Percentiles rank a stretch among this genome's conserved stretches.
Conservation (phyloP, 2,329 filamentous ascomycete species). For the Xylaria digitata region DNA sequence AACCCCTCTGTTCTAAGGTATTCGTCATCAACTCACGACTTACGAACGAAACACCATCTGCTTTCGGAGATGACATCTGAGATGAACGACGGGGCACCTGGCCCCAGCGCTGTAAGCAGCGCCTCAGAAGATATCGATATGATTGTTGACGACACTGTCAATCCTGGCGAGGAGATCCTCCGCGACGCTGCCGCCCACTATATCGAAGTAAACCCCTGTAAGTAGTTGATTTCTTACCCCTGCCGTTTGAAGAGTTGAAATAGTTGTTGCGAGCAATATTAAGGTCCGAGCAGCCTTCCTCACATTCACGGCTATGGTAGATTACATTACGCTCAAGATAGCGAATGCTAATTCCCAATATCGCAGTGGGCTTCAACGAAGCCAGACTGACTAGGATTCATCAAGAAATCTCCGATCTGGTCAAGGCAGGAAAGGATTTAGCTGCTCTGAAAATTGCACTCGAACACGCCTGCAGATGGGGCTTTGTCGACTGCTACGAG, state of each 20-base stretch:
- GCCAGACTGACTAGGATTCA: background rate
- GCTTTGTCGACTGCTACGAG: background rate
- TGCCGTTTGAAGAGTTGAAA: background rate
- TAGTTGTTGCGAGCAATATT: no score
- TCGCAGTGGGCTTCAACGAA: background rate
- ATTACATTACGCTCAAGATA: background rate
- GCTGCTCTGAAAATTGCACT: slow-evolving; percentile 1
- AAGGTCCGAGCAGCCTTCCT: background rate
- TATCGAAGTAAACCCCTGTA: background rate
- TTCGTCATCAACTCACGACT: background rate
- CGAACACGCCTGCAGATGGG: background rate
- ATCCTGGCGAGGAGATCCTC: background rate
- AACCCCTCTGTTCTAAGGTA: background rate
- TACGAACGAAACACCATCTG: background rate
- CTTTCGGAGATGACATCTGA: background rate
- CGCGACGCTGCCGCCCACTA: background rate
- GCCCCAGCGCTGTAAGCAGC: background rate
- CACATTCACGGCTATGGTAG: background rate
- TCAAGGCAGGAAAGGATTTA: background rate
- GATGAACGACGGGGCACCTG: no score
- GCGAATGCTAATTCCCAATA: background rate
- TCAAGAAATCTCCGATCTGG: background rate
- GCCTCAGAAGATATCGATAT: background rate
- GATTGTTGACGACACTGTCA: background rate
- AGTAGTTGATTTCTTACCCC: background rate